Conservation (phyloP, 192 early-diverging fungal species). For the Coemansia sp. region DNA sequence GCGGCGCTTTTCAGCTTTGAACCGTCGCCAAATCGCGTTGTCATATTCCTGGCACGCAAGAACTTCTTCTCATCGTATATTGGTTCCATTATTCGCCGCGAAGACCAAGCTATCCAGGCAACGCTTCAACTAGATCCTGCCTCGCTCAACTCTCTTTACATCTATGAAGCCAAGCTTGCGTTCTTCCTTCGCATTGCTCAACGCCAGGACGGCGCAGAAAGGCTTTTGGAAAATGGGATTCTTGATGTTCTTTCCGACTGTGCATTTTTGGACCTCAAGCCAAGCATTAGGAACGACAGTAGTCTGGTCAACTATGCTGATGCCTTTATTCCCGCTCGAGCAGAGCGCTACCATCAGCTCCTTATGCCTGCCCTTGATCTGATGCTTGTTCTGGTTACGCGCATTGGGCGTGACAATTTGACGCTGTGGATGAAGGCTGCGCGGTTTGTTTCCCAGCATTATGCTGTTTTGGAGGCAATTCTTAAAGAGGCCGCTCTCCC, state of each 20-base stretch:
- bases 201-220: constrained; percentile 70
- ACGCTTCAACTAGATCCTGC: constrained; percentile 58
- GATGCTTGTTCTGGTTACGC: constrained; percentile 53
- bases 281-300: constrained; percentile 31
- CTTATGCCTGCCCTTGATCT: constrained; percentile 65
- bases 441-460: constrained; percentile 49
- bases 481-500: constrained; percentile 37
- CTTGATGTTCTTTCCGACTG: constrained; percentile 75
- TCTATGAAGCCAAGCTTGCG: constrained; percentile 80
- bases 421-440: constrained; percentile 51
- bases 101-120: constrained; percentile 58
- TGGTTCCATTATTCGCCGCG: constrained; percentile 60
- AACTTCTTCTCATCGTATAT: constrained; percentile 60
- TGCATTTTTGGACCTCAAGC: constrained; percentile 68
- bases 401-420: constrained; percentile 53
- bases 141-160: constrained; percentile 63
- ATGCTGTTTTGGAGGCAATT: constrained; percentile 42
- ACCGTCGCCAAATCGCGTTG: constrained; percentile 49
- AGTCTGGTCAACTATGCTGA: constrained; percentile 34
- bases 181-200: constrained; percentile 81
- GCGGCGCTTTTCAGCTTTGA: constrained; percentile 55
- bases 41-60: constrained; percentile 52
- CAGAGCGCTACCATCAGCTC: constrained; percentile 66
- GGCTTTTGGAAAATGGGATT: constrained; percentile 75
- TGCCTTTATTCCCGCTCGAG: constrained; percentile 34